Evolutionary conservation across 257 asterid species (phyloP), one percentile per base, ranked within the genome.

Genomic region (Knoxia roxburghii): DNA sequence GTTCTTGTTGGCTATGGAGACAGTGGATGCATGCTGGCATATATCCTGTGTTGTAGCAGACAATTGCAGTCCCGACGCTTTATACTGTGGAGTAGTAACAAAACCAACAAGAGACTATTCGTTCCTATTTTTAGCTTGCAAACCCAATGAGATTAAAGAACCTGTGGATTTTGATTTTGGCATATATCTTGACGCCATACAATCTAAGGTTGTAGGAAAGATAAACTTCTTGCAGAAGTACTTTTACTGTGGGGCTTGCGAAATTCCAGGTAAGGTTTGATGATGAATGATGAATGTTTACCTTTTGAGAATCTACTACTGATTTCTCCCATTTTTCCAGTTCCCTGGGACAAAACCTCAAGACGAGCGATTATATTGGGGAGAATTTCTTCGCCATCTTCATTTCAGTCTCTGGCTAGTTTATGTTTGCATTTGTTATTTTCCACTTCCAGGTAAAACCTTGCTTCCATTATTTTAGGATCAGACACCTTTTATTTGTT

Each of bases 201-300:
- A 64, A 63, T 80, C 89, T 49, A 69, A 61, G 32, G 73, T 87
- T 17, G 82, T 77, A 17, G 88, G 83, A 41, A 77, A 75, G 52
- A 41, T 33, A 26, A 13, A 55, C 73, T 82, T 85, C 27, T 66
- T 41, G 15, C 68, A 45, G 67, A 87, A 87, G 41, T 75, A 78
- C 45, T 68, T 82, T 58, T 82, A 80, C 64, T 85, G 92, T 87
- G 95, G 95, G 95, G 95, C 14, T 74, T 85, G 32, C 65, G 92
- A 40, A 83, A 74, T 77, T 76, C n/a, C n/a, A n/a, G n/a, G n/a
- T 87, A 71, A 87, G 90, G 95, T 85, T 33, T 63, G 64, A 17
- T 50, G 15, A 6, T 46, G 9, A 29, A 24, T 63, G 50, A 45
- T 45, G 10, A 45, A 6, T 17, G 1, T 46, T 2, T 46, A 56